Evolutionary conservation across 441 rosid genomes (phyloP).

Genomic region (Arabidopsis lyrata): DNA sequence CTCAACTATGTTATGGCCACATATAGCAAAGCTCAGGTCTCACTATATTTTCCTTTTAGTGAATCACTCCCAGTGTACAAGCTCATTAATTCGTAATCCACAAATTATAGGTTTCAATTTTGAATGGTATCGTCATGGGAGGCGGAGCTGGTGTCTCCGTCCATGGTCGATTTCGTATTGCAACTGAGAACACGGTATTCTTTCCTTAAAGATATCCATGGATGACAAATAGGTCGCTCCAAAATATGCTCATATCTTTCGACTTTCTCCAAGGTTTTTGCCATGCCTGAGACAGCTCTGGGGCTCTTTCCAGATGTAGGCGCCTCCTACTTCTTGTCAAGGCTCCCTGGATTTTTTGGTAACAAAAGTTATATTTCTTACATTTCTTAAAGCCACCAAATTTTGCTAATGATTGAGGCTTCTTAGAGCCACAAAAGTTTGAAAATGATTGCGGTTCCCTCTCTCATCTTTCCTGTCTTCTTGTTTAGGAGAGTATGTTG

Average conservation of each 20-base stretch:
- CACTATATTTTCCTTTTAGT: background rate
- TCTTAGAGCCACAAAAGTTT: background rate
- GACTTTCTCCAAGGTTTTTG: slow-evolving; percentile 66
- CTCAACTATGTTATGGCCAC: slow-evolving; percentile 82
- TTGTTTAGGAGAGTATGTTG: slow-evolving; percentile 78
- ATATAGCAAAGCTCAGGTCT: slow-evolving; percentile 77
- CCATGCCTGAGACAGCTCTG: slow-evolving; percentile 92
- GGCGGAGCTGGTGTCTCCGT: slow-evolving; percentile 87
- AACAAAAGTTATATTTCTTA: slow-evolving; percentile 33
- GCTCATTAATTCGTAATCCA: background rate
- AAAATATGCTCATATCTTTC: slow-evolving; percentile 15
- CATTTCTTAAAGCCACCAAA: background rate
- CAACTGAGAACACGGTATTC: slow-evolving; percentile 83
- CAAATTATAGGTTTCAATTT: slow-evolving; percentile 68
- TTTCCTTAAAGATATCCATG: slow-evolving; percentile 25
- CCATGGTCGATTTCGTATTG: slow-evolving; percentile 85
- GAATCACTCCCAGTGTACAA: background rate
- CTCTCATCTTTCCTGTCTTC: slow-evolving; percentile 10
- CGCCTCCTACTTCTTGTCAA: slow-evolving; percentile 87
- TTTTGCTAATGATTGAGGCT: background rate
- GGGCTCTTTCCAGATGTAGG: slow-evolving; percentile 94
- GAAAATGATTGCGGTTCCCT: background rate
- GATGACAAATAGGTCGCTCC: background rate
- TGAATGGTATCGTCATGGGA: slow-evolving; percentile 92
- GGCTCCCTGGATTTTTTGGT: slow-evolving; percentile 96